Base-by-base conservation (phyloP, 352 stramenopile genomes). In the Globisporangium viniferum region DNA sequence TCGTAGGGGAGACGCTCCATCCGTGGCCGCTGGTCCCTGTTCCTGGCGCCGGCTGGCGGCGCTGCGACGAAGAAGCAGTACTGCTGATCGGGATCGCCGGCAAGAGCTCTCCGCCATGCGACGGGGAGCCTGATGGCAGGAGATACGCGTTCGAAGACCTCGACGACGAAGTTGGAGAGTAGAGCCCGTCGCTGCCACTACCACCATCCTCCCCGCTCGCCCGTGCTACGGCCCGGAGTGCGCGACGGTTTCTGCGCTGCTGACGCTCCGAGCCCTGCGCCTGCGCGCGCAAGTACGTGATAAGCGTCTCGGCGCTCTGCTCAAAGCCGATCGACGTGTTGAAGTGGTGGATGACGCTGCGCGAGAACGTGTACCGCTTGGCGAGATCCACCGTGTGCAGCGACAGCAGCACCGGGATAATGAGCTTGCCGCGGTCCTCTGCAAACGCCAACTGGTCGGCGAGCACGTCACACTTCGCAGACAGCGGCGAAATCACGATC, bases 311-410 rank as follows among this genome's bases (percentile, higher is more conserved):
- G 6, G 90, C 60, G 55, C 87, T 95, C 61, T 95, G 81, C 20
- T 88, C 76, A 55, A 86, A 93, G 33, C 87, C 87, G 31, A 95
- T 76, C 9, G 84, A 91, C 53, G 79, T 75, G 62, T 93, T 93
- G 62, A 95, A 91, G 55, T 95, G 87, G 51, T 93, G 84, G 31
- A 93, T 70, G 54, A 89, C 69, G 31, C 81, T 90, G 3, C 87
- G 76, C 18, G 85, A 91, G 59, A 95, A 90, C 6, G 87, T 92
- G 70, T 95, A 95, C 10, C 84, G 81, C 65, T 92, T 90, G 31
- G 85, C 87, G 9, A 91, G 58, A 51, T 92, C 85, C 18, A 95
- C 74, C 4, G 76, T 80, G 55, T 93, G 85, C 36, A 92, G 63
- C 54, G 88, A 95, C 44, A 95, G 68, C 62, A 95, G 64, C 39